Evolutionary conservation across 805 yeast genomes (phyloP).

Genomic region (Henningerozyma blattae): DNA sequence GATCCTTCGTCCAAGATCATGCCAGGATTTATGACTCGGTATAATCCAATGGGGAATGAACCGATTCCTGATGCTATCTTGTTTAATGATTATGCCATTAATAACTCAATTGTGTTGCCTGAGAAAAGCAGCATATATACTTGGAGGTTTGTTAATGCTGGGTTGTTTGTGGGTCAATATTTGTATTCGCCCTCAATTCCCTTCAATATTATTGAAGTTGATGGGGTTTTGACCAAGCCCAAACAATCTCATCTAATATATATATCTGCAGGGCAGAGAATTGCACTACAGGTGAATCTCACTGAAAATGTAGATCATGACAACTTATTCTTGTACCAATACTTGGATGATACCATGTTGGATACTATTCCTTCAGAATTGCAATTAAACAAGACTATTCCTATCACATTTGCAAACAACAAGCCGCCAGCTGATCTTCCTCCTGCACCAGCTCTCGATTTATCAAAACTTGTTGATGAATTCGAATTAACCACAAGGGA

Average conservation of each 20-base stretch:
- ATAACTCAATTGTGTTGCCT: constrained; percentile 41
- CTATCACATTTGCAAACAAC: constrained; percentile 36
- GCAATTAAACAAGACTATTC: constrained; percentile 41
- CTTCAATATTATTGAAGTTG: constrained; percentile 62
- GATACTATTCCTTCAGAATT: constrained; percentile 55
- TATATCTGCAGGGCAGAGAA: constrained; percentile 73
- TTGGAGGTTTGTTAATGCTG: constrained; percentile 52
- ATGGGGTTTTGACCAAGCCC: constrained; percentile 58
- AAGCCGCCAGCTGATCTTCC: constrained; percentile 25
- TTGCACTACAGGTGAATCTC: constrained; percentile 54
- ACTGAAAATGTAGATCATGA: constrained; percentile 27
- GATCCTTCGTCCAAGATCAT: constrained; percentile 35
- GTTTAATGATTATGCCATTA: constrained; percentile 53
- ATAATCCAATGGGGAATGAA: constrained; percentile 78
- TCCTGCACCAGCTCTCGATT: constrained; percentile 17
- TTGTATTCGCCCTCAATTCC: constrained; percentile 57
- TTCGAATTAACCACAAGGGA: constrained; percentile 29
- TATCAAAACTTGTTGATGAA: constrained; percentile 24
- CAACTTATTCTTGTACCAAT: constrained; percentile 51
- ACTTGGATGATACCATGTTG: constrained; percentile 54
- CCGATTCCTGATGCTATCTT: constrained; percentile 61
- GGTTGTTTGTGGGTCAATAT: constrained; percentile 66
- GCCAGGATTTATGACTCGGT: constrained; percentile 42
- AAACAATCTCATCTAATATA: constrained; percentile 42
- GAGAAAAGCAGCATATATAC: constrained; percentile 42